Base-by-base conservation (phyloP, 2,329 filamentous ascomycete species). In the Elsinoe australis region DNA sequence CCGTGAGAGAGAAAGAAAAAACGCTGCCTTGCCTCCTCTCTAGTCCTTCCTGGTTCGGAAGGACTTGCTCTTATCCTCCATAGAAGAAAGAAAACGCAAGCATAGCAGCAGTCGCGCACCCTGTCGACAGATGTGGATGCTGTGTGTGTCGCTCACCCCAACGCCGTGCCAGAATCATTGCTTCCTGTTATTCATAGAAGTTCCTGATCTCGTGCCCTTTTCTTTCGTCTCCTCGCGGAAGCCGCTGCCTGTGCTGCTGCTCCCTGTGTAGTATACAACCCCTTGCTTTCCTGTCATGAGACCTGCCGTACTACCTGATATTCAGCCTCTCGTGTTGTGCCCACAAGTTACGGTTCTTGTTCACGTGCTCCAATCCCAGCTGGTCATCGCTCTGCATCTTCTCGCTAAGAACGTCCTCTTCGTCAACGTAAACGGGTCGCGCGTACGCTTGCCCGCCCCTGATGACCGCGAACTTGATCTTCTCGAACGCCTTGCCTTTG, bases 401-500 rank as follows among this genome's bases (percentile, higher is more conserved):
- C 33, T 73, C 68, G 51, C 64, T 68, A 2, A 73, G 55, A 19
- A 73, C 60, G 19, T 73, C 70, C 32, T 73, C 70, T 69, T 96
- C 92, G 56, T 83, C 80, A 38, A 98, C 72, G 68, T 94, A 94
- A 51, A 80, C 76, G 19, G 88, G 84, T 61, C 84, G 87, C 31
- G 84, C 80, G 66, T 86, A 94, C 45, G 79, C 75, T 28, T 57
- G 68, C 57, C 63, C 85, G 14, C 60, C 58, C 74, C 64, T 81
- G 26, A 95, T 77, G 24, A 94, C 68, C 5, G 88, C 85, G 71
- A 98, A 95, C 67, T 94, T 95, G 67, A 98, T 92, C 74, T 96
- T 96, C 67, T 98, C 90, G 57, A 98, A 89, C 55, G 87, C 87
- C 73, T 98, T 98, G 65, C 92, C 94, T 68, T 95, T 95, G 69